These are phyloP conservation scores for Bidens hawaiensis DNA, from an alignment of 140 eudicot species.

Conservation along the genomic window DNA sequence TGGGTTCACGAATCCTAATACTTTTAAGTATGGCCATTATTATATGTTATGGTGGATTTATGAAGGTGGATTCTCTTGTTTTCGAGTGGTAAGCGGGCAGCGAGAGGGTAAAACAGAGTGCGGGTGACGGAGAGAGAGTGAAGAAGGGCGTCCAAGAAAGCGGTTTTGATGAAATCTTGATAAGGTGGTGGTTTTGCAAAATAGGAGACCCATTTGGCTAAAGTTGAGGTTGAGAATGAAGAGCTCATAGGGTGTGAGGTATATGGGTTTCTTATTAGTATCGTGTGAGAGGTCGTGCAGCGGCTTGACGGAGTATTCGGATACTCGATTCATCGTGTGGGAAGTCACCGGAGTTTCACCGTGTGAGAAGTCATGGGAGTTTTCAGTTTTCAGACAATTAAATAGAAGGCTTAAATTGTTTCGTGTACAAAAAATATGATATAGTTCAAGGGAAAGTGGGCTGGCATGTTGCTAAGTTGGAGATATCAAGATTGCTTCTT, in stretches of 20 bases:
- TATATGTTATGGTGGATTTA: no score
- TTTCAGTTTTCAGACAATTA: no score
- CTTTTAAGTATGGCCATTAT: no score
- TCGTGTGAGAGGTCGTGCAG: not conserved
- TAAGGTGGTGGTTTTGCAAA: conserved; percentile 10
- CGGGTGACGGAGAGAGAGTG: conserved; percentile 17
- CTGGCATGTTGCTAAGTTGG: no score
- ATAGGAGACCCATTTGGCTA: conserved; percentile 22
- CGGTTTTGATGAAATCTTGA: conserved; percentile 5
- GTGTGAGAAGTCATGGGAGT: no score
- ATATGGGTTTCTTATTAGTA: conserved; percentile 1
- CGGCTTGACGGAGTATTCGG: conserved; percentile 9
- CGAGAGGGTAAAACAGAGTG: conserved; percentile 13
- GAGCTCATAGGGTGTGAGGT: conserved; percentile 22
- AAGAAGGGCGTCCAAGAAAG: conserved; percentile 15
- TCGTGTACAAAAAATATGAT: no score
- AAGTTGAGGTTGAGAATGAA: not conserved
- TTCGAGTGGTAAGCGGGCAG: conserved; percentile 16
- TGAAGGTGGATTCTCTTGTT: conserved; percentile 10
- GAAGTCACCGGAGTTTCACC: not conserved
- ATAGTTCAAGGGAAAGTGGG: no score
- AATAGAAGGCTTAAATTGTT: no score
- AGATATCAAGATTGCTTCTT: no score
- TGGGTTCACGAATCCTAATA: no score
- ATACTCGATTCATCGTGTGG: not conserved